phyloP scores from a whole-genome alignment of 176 grass and related monocot species.

The Dactylis glomerata region DNA sequence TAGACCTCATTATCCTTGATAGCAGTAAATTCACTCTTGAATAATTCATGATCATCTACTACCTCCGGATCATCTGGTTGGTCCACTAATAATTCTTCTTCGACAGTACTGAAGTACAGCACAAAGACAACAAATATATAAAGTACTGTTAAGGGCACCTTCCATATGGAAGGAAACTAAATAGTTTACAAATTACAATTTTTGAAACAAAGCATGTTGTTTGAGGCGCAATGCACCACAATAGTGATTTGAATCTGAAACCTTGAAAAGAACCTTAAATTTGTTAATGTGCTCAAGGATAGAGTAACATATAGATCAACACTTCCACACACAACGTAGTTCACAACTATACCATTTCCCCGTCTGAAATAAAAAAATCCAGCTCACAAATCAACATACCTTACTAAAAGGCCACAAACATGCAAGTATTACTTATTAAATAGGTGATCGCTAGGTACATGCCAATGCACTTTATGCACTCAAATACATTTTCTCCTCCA shows the following conservation, averaged over 20 bases:
- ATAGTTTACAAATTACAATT: not conserved
- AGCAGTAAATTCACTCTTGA: constrained; percentile 67
- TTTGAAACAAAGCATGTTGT: constrained; percentile 1
- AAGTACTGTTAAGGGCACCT: not conserved
- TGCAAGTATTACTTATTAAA: not conserved
- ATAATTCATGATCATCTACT: constrained; percentile 83
- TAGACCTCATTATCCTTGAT: constrained; percentile 94
- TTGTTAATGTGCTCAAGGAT: not conserved
- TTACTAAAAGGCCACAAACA: not conserved
- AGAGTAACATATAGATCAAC: not conserved
- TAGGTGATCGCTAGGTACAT: not conserved
- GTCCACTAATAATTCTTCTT: constrained; percentile 86
- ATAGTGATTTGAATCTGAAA: not conserved
- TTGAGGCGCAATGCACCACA: not conserved
- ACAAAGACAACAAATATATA: constrained; percentile 14
- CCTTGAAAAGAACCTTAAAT: not conserved
- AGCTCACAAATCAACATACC: not conserved
- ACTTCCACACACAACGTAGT: not conserved
- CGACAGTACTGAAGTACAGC: constrained; percentile 70
- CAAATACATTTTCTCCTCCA: not conserved
- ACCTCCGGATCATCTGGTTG: constrained; percentile 84
- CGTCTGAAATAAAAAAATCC: not conserved
- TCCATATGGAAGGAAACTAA: constrained; percentile 1
- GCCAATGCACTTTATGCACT: not conserved
- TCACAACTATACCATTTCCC: not conserved